Conservation (phyloP, 768 basidiomycete species). For the Leccinum imitatum region DNA sequence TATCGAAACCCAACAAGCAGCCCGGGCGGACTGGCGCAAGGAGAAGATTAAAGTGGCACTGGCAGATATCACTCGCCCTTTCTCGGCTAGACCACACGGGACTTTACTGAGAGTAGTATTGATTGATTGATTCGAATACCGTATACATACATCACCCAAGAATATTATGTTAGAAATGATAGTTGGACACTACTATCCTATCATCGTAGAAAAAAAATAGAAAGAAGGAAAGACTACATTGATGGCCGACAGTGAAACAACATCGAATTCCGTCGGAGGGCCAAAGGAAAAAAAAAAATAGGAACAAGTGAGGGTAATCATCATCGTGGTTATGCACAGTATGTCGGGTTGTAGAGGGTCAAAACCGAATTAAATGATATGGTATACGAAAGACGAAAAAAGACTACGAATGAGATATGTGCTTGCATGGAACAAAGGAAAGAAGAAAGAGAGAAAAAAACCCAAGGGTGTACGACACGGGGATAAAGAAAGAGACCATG, state of each 20-base stretch:
- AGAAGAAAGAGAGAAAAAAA: not conserved
- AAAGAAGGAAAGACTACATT: not conserved
- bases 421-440: slow-evolving; percentile 10
- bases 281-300: not conserved
- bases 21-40: not conserved
- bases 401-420: slow-evolving; percentile 13
- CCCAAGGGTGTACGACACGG: slow-evolving; percentile 3
- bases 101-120: not conserved
- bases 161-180: slow-evolving; percentile 17
- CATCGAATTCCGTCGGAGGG: not conserved
- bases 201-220: slow-evolving; percentile 1
- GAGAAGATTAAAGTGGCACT: not conserved
- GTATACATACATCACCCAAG: slow-evolving; percentile 8
- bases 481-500: slow-evolving; percentile 14
- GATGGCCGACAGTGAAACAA: not conserved
- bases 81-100: not conserved
- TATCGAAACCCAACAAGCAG: not conserved
- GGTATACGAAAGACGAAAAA: slow-evolving; percentile 20
- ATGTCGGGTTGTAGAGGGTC: slow-evolving; percentile 4
- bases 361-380: slow-evolving; percentile 22
- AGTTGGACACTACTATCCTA: slow-evolving; percentile 15
- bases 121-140: not conserved
- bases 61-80: not conserved
- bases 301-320: slow-evolving; percentile 1
- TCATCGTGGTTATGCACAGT: slow-evolving; percentile 25